Evolutionary conservation across 805 yeast genomes (phyloP).

Genomic region (Candida morakotiae): DNA sequence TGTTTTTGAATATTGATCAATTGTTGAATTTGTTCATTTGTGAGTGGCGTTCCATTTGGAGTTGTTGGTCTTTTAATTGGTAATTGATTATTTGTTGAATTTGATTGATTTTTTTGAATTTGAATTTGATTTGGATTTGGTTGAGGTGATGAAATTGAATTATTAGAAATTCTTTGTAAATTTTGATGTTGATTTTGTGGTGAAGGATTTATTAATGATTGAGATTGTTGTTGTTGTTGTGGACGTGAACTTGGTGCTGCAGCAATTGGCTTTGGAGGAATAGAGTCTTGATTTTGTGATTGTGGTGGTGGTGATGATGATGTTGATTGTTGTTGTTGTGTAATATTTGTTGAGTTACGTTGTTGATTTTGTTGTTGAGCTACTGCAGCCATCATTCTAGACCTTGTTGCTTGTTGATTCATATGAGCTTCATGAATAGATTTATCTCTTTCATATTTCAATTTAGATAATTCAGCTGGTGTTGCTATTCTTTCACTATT

Average conservation of each 20-base stretch:
- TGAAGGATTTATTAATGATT: conserved; percentile 12
- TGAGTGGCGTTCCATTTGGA: conserved; percentile 55
- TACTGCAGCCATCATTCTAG: conserved; percentile 40
- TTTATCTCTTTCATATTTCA: conserved; percentile 84
- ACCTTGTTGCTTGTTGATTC: conserved; percentile 40
- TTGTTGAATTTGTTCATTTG: conserved; percentile 59
- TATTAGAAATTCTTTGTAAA: not conserved
- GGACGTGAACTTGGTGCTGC: not conserved
- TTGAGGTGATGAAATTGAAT: not conserved
- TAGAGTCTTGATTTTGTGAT: conserved; percentile 2
- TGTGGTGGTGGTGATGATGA: conserved; percentile 13
- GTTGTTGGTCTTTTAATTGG: conserved; percentile 35
- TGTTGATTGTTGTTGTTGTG: conserved; percentile 12
- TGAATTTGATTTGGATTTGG: conserved; percentile 4
- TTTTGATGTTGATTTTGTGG: conserved; percentile 14
- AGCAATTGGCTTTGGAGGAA: conserved; percentile 9
- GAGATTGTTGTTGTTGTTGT: conserved; percentile 11
- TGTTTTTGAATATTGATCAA: conserved; percentile 50
- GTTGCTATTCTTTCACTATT: conserved; percentile 48
- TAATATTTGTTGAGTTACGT: conserved; percentile 1
- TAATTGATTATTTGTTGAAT: conserved; percentile 2
- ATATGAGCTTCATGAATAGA: conserved; percentile 73
- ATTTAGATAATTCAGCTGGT: conserved; percentile 77
- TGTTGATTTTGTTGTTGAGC: conserved; percentile 30
- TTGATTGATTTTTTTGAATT: not conserved